Evolutionary conservation across 495 filamentous ascomycete genomes (phyloP).

Genomic region (Neurospora sublineolata): DNA sequence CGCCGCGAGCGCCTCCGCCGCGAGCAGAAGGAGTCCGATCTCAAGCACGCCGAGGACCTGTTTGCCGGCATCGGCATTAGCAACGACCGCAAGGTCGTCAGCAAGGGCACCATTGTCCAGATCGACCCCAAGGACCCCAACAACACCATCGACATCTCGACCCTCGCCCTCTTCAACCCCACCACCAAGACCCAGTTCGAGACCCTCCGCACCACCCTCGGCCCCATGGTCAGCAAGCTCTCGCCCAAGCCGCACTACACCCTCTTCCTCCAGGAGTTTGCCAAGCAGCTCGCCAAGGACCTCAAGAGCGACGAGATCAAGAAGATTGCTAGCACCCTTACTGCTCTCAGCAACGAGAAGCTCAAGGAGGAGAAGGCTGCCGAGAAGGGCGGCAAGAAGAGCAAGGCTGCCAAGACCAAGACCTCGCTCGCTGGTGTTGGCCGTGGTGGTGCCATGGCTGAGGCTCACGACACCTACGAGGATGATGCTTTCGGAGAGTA

Average conservation of each 20-base stretch:
- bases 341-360: conserved; percentile 88
- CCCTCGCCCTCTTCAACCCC: conserved; percentile 80
- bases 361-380: conserved; percentile 96
- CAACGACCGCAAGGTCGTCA: conserved; percentile 47
- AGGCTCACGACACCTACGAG: conserved; percentile 65
- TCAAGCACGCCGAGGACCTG: conserved; percentile 84
- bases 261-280: conserved; percentile 82
- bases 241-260: conserved; percentile 83
- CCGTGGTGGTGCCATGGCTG: conserved; percentile 44
- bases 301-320: conserved; percentile 84
- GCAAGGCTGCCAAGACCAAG: conserved; percentile 91
- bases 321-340: conserved; percentile 78
- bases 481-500: conserved; percentile 67
- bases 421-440: conserved; percentile 55
- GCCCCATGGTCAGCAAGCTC: conserved; percentile 60
- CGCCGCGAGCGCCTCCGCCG: conserved; percentile 59
- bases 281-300: conserved; percentile 78
- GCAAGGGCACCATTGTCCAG: conserved; percentile 51
- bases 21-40: conserved; percentile 78
- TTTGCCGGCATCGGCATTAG: conserved; percentile 71
- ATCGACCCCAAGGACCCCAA: conserved; percentile 58
- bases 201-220: conserved; percentile 58
- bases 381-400: conserved; percentile 94
- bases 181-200: conserved; percentile 74
- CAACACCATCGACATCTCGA: conserved; percentile 65